Evolutionary conservation across 148 eudicot genomes (phyloP), one percentile per base, ranked within the genome.

Genomic region (Cornus kousa): DNA sequence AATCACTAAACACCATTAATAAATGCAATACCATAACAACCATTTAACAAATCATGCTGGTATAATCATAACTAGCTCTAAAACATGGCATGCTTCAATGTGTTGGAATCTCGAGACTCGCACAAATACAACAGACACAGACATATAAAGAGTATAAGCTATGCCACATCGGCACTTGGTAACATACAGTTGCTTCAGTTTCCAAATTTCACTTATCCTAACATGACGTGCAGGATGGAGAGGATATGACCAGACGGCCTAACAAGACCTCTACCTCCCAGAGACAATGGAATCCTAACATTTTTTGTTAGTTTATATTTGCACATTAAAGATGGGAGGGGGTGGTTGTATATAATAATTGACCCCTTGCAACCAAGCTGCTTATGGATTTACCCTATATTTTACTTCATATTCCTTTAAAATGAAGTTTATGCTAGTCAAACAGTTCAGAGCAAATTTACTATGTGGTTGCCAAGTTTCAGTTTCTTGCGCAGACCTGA

Each of bases 401-500:
- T 57, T 33, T 12, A 57, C 66, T 60, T n/a, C n/a, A 60, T 60
- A 3, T 60, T 17, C 66, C 2, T 24, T 24, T 60, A 60, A 60
- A 57, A 60, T 12, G 5, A 20, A 1, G 22, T 60, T 60, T n/a
- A 19, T 60, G 22, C 7, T 2, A 1, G 7, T 6, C 66, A 19
- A 17, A 60, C 20, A 5, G 4, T 9, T 14, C 20, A 16, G 7
- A 60, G 66, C 17, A 57, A 1, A 12, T 57, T 12, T 57, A 57
- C 62, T 17, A 60, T 0, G 68, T 59, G 57, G 35, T 64, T 39
- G 55, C 48, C 65, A 5, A 74, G 8, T 33, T 55, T 59, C 19
- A 39, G 13, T 28, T 33, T 60, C 23, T 68, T 78, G n/a, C n/a
- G 77, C 82, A 71, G 11, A 89, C 93, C 93, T 86, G 68, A 59